Conservation (phyloP, 768 basidiomycete species). For the Agaricus sinodeliciosus region DNA sequence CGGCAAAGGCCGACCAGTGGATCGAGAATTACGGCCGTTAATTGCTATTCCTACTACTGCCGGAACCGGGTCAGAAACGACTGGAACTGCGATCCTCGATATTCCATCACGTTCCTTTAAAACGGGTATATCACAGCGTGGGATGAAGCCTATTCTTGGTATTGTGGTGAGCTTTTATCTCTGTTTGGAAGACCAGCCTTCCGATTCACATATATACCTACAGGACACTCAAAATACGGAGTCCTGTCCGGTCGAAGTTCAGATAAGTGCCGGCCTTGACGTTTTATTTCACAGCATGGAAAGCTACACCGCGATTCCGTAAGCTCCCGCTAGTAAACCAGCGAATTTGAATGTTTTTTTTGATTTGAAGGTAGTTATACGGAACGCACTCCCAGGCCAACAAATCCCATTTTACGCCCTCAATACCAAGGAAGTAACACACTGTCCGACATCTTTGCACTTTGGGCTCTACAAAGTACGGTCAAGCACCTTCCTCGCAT, state of each 20-base stretch:
- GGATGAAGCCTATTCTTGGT: slow-evolving; percentile 84
- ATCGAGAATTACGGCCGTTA: slow-evolving; percentile 66
- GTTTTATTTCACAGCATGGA: slow-evolving; percentile 96
- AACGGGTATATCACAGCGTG: slow-evolving; percentile 91
- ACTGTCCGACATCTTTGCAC: slow-evolving; percentile 91
- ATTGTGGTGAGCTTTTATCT: slow-evolving; percentile 42
- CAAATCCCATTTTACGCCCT: slow-evolving; percentile 86
- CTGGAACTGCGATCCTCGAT: slow-evolving; percentile 90
- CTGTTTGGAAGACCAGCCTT: background rate
- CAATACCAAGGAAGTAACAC: slow-evolving; percentile 93
- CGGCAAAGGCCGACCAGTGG: slow-evolving; percentile 85
- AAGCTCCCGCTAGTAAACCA: slow-evolving; percentile 20
- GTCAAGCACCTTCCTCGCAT: slow-evolving; percentile 86
- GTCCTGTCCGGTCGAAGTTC: slow-evolving; percentile 82
- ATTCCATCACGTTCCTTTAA: slow-evolving; percentile 91
- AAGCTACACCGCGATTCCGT: slow-evolving; percentile 93
- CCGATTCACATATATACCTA: background rate
- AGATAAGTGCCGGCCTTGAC: slow-evolving; percentile 90
- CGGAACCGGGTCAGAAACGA: slow-evolving; percentile 93
- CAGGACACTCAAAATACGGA: slow-evolving; percentile 87
- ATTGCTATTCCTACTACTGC: slow-evolving; percentile 77
- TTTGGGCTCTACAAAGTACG: slow-evolving; percentile 88
- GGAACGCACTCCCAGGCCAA: slow-evolving; percentile 85
- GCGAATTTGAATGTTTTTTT: too few relatives aligned
- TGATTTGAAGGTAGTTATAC: slow-evolving; percentile 50